Evolutionary conservation across 345 rosid species (phyloP).

Genomic region (Lumnitzera racemosa): DNA sequence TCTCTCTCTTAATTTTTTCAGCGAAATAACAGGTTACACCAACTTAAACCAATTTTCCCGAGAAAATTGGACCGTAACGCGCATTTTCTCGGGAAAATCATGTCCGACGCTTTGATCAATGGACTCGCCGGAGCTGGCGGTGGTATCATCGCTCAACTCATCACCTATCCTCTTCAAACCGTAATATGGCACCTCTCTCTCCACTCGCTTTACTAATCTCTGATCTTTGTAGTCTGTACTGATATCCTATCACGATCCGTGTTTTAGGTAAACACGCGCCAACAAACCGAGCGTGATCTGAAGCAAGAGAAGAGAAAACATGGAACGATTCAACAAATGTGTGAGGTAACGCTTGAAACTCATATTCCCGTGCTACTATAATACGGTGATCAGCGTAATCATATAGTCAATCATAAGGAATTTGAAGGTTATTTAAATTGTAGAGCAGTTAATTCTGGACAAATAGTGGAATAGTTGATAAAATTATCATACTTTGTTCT

Average conservation of each 20-base stretch:
- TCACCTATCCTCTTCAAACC: conserved; percentile 92
- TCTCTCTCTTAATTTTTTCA: not conserved
- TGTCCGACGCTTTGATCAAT: conserved; percentile 96
- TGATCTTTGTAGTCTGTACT: not conserved
- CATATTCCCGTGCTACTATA: not conserved
- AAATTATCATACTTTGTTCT: not conserved
- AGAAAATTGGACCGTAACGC: not conserved
- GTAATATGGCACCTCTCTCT: conserved; percentile 21
- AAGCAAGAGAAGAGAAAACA: conserved; percentile 69
- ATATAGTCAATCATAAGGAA: no score
- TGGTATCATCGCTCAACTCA: conserved; percentile 93
- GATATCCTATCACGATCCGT: not conserved
- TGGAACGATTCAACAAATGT: conserved; percentile 71
- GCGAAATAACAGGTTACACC: not conserved
- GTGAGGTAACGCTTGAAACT: conserved; percentile 42
- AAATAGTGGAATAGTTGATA: no score
- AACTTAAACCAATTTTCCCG: conserved; percentile 1
- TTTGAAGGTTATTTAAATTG: not conserved
- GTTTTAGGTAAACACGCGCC: conserved; percentile 85
- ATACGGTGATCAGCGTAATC: not conserved
- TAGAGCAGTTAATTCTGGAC: not conserved
- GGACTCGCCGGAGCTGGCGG: conserved; percentile 97
- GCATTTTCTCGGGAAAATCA: conserved; percentile 15
- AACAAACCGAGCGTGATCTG: conserved; percentile 90
- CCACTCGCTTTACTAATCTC: not conserved